Evolutionary conservation across 306 rosid species (phyloP).

Genomic region (Vicia faba): DNA sequence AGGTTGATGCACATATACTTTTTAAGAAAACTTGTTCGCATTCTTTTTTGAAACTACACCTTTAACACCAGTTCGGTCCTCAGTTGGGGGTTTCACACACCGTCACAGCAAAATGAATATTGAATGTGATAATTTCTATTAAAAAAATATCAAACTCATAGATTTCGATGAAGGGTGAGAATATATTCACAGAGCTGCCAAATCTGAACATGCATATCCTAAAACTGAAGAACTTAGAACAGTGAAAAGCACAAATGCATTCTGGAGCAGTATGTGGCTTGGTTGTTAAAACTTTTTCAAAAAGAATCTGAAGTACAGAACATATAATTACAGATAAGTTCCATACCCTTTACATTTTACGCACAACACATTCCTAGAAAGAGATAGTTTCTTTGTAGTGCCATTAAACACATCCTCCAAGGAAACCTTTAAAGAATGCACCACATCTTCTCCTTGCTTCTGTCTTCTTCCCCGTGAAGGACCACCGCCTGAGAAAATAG

Average conservation of each 20-base stretch:
- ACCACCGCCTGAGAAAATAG: conserved; percentile 44
- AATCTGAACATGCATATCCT: conserved; percentile 14
- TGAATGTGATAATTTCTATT: conserved; percentile 4
- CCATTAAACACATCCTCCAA: conserved; percentile 81
- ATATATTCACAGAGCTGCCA: neutral
- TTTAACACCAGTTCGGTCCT: neutral
- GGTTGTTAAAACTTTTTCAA: neutral
- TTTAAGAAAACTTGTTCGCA: neutral
- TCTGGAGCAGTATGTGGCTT: neutral
- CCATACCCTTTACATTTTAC: conserved; percentile 75
- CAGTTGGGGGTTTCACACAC: neutral
- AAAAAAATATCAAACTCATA: neutral
- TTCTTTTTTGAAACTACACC: neutral
- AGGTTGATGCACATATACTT: neutral
- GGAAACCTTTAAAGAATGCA: conserved; percentile 70
- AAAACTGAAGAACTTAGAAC: neutral
- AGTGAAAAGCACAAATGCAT: neutral
- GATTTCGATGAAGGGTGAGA: neutral
- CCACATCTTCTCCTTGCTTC: conserved; percentile 79
- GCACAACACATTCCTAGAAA: conserved; percentile 62
- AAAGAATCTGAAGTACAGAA: neutral
- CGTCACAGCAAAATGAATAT: conserved; percentile 2
- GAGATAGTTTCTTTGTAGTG: conserved; percentile 69
- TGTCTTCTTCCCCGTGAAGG: conserved; percentile 68
- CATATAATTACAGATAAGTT: conserved; percentile 1